phyloP scores from a whole-genome alignment of 805 yeast species.

The Ogataea trehalophila region DNA sequence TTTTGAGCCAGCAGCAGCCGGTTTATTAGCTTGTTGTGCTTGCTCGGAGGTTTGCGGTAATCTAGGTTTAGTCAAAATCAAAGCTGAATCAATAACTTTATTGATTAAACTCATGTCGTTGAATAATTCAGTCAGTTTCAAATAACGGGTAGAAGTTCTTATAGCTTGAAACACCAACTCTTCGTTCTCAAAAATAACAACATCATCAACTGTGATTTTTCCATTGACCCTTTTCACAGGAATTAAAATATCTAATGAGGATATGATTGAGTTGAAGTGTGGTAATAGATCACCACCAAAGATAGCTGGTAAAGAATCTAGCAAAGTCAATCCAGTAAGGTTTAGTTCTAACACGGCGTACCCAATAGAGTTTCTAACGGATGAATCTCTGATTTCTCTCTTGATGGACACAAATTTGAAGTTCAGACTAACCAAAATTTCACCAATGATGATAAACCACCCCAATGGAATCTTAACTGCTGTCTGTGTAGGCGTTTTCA shows the following conservation, averaged over 20 bases:
- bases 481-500: conserved; percentile 49
- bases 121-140: conserved; percentile 21
- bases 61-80: conserved; percentile 40
- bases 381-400: conserved; percentile 53
- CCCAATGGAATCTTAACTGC: conserved; percentile 58
- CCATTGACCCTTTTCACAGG: conserved; percentile 44
- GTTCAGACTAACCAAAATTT: conserved; percentile 52
- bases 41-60: conserved; percentile 14
- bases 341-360: conserved; percentile 43
- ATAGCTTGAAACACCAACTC: conserved; percentile 30
- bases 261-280: conserved; percentile 44
- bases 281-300: conserved; percentile 39
- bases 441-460: conserved; percentile 43
- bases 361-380: conserved; percentile 40
- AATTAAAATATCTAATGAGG: conserved; percentile 52
- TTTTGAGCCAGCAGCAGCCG: neutral
- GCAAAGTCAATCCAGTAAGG: conserved; percentile 37
- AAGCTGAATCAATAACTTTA: conserved; percentile 54
- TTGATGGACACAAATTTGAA: conserved; percentile 50
- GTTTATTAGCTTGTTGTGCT: conserved; percentile 12
- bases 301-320: conserved; percentile 32
- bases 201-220: conserved; percentile 36
- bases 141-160: conserved; percentile 23
- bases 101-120: conserved; percentile 49
- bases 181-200: conserved; percentile 25